Evolutionary conservation across 345 rosid genomes (phyloP), one percentile per base, ranked within the genome.

Genomic region (Adansonia digitata): DNA sequence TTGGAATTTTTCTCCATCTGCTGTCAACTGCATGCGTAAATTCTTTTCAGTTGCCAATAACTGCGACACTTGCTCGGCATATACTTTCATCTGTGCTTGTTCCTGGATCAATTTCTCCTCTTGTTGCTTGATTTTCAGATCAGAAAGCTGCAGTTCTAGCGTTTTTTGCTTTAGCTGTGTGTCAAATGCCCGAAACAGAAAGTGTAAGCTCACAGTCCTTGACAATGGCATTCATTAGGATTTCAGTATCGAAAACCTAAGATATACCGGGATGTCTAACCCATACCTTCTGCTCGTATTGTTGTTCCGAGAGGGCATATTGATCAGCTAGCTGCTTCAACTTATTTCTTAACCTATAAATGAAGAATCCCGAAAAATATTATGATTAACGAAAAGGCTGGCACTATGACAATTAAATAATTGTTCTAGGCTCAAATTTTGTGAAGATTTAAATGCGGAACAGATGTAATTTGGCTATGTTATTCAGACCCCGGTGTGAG

Each of bases 1-100:
- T 81, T 89, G 97, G 77, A 94, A 94, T 67, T 94, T 94, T 74
- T 92, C 97, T 75, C 97, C 98, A 71, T 94, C 98, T 31, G 95
- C 86, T 31, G 97, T 92, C 82, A 92, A 84, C 85, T 92, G 97
- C 81, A 85, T 57, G 71, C 97, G 91, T 82, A 94, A 86, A 74
- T 84, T 87, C 77, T 94, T 92, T 87, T 92, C 98, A 1, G 97
- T 94, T 31, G 90, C 85, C 79, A 94, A 74, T 40, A 94, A 84
- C 76, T 91, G 94, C 14, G 97, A 87, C 46, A 94, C 92, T 85
- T 92, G 97, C 71, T 90, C 98, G 10, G 97, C 97, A 43, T 92
- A 92, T 43, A 88, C 74, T 87, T 94, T 92, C 94, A 94, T 92
- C 85, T 91, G 97, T 27, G 94, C 85, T 80, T 91, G 92, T 82